Evolutionary conservation across 2,329 filamentous ascomycete genomes (phyloP), one percentile per base, ranked within the genome.

Genomic region (Calonectria crousiana): DNA sequence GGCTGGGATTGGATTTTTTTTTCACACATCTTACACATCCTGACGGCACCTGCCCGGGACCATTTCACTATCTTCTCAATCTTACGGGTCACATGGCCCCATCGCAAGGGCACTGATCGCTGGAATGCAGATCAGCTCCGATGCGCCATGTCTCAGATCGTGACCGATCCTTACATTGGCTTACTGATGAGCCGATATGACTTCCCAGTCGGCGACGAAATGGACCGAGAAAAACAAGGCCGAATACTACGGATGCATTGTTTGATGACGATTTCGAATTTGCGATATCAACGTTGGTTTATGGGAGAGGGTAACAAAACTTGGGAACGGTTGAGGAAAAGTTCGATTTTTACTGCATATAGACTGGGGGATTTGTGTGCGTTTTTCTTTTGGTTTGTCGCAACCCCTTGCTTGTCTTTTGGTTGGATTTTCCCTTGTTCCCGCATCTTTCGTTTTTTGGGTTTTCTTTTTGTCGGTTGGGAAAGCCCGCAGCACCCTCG

Each of bases 61-160:
- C 30, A 65, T 23, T 44, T 71, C 71, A 32, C 23, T 64, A 69
- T 69, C 74, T 73, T 70, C 73, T 73, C 71, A 70, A 67, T 69
- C 53, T 73, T 58, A 73, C 76, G 44, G 38, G 58, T 69, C 23
- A 14, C 53, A 18, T 47, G 18, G 51, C 44, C 74, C 71, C 72
- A 75, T 53, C 71, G 77, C 78, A 78, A 80, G 77, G 78, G 77
- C 74, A 67, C 71, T 72, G 69, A 51, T 67, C 73, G 36, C 72
- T 75, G 80, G 83, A 82, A 84, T 82, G 83, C 76, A 80, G 76
- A 82, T 79, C 73, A 72, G 69, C 67, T 76, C 69, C 74, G 76
- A 71, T 79, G 79, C 77, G 78, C 78, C 32, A 76, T 83, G 81
- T 84, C 81, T 84, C 76, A 79, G 81, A 82, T 82, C 72, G 66